Evolutionary conservation across 352 stramenopile species (phyloP), one percentile per base, ranked within the genome.

Genomic region (Phytopythium montanum): DNA sequence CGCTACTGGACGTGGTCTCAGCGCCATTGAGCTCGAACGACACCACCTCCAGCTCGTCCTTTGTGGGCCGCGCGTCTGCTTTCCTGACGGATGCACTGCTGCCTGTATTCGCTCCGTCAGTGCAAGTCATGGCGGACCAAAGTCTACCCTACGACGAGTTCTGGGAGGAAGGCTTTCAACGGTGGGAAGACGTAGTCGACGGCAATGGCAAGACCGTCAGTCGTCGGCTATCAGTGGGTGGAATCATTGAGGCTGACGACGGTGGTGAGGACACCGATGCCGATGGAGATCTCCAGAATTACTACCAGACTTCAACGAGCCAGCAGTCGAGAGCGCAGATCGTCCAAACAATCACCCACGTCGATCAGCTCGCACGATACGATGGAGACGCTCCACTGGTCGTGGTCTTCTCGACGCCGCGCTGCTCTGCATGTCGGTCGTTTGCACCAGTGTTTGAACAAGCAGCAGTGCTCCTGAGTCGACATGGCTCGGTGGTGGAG

Each of bases 361-460:
- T 55, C 29, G 21, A 56, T 21, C 51, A 49, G 26, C 19, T 52
- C 36, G 19, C n/a, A 10, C 18, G 45, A 13, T 18, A 39, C 46
- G 25, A 18, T 13, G 5, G 55, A n/a, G 60, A 48, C 53, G 10
- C 33, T 58, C 21, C 13, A 28, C 49, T 72, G 9, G 44, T 72
- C 38, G 61, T 69, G 5, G 56, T 48, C 26, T 69, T 72, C 31
- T 42, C 46, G 31, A 68, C 61, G 16, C 61, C 61, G 41, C 61
- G 65, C 23, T 72, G 65, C 49, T 59, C 42, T 5, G 51, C 39
- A 2, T 72, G 65, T 23, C 61, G 53, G 6, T 56, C 31, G 28
- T 72, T 69, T 34, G 51, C 33, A n/a, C 28, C 26, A 3, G 39
- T 65, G 39, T 62, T 65, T 34, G 61, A 68, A 16, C 25, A 65